A percentile compares a stretch with the other conserved stretches of the same genome.
Conservation (phyloP, 169 alveolate species). For the Eimeria acervulina region DNA sequence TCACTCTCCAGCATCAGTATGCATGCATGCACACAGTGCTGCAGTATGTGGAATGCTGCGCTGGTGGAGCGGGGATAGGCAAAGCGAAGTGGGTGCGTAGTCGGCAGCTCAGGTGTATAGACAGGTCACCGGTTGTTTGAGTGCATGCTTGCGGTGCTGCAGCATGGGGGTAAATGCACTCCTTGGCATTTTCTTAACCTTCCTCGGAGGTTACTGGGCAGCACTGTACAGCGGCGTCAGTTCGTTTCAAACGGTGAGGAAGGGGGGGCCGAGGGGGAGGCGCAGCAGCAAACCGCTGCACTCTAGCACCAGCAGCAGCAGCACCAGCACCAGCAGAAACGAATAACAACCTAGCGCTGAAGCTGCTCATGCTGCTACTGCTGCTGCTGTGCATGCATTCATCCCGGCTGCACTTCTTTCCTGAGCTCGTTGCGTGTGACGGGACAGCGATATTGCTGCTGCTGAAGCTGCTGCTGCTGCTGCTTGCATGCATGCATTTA, state of each 20-base stretch:
- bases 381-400: neutral
- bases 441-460: too few relatives aligned
- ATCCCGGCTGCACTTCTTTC: neutral
- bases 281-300: neutral
- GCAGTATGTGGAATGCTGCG: too few relatives aligned
- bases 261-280: neutral
- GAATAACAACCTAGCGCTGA: neutral
- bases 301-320: too few relatives aligned
- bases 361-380: neutral
- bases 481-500: neutral
- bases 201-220: constrained; percentile 81
- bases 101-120: neutral
- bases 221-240: constrained; percentile 74
- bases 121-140: too few relatives aligned
- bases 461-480: too few relatives aligned
- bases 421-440: too few relatives aligned
- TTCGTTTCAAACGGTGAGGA: constrained; percentile 61
- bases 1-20: neutral
- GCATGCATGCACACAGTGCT: too few relatives aligned
- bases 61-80: too few relatives aligned
- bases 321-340: too few relatives aligned
- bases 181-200: constrained; percentile 74
- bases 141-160: neutral
- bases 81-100: too few relatives aligned
- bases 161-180: constrained; percentile 81